A percentile compares a stretch with the other conserved stretches of the same genome.
These are phyloP conservation scores for Alternaria burnsii DNA, from an alignment of 2,329 filamentous ascomycete species.

Conservation along the genomic window DNA sequence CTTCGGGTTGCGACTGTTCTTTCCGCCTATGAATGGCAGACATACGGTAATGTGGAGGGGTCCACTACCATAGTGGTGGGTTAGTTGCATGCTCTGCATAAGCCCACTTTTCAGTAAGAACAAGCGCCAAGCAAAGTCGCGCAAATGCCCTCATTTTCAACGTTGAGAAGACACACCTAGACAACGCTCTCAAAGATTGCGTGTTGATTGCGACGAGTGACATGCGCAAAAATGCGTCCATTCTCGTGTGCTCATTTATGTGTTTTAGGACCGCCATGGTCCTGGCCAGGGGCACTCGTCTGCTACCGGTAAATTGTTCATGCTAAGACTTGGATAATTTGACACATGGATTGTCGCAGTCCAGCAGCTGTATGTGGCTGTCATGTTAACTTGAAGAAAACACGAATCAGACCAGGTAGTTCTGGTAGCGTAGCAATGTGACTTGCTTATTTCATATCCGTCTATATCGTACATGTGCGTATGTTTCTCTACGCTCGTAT, in stretches of 20 bases:
- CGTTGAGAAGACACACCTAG: background rate
- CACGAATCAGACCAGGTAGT: background rate
- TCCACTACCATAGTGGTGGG: background rate
- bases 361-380: background rate
- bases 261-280: background rate
- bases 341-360: background rate
- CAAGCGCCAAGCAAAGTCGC: slow-evolving; percentile 8
- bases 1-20: background rate
- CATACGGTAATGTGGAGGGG: background rate
- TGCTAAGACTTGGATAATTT: background rate
- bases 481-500: background rate
- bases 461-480: background rate
- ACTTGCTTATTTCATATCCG: background rate
- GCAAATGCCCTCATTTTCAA: slow-evolving; percentile 9
- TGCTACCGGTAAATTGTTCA: background rate
- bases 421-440: background rate
- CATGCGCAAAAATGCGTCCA: slow-evolving; percentile 7
- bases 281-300: background rate
- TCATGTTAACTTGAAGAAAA: background rate
- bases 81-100: background rate
- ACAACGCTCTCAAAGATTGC: background rate
- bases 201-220: background rate
- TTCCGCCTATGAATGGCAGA: background rate
- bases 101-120: background rate
- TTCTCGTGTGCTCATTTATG: background rate